Conservation (phyloP, 805 yeast genomes). For the Kluyveromyces nonfermentans region DNA sequence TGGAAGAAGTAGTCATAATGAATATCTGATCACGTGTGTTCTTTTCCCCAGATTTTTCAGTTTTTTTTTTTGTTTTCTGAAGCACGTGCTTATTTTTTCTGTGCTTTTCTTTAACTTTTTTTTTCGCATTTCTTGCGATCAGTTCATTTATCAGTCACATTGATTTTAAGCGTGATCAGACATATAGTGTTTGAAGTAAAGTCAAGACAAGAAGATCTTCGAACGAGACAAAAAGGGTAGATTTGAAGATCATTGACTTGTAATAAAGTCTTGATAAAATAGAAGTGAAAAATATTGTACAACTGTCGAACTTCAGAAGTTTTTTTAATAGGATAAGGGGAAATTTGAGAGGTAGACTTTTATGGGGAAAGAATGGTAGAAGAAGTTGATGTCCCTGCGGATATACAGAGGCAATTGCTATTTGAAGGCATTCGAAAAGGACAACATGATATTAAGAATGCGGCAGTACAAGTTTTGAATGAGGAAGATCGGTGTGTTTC, state of each 20-base stretch:
- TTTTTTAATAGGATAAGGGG: neutral
- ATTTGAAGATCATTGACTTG: neutral
- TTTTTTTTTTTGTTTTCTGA: no score
- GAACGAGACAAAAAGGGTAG: neutral
- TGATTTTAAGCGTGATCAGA: neutral
- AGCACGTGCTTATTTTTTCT: neutral
- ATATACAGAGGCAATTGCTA: neutral
- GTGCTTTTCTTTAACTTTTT: neutral
- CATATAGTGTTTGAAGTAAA: neutral
- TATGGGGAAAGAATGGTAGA: neutral
- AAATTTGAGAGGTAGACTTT: neutral
- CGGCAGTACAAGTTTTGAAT: neutral
- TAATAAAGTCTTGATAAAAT: no score
- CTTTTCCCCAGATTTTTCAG: neutral
- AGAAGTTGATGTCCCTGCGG: neutral
- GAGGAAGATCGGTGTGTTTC: slow-evolving; percentile 9
- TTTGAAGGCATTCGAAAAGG: neutral
- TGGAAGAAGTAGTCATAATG: no score
- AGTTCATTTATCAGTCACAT: neutral
- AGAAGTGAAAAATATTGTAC: no score
- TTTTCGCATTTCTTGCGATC: neutral
- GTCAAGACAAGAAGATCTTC: neutral
- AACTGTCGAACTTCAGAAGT: no score
- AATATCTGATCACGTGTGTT: neutral
- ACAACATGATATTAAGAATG: neutral